phyloP scores from a whole-genome alignment of 2,329 filamentous ascomycete genomes.

The Colletotrichum australisinense region DNA sequence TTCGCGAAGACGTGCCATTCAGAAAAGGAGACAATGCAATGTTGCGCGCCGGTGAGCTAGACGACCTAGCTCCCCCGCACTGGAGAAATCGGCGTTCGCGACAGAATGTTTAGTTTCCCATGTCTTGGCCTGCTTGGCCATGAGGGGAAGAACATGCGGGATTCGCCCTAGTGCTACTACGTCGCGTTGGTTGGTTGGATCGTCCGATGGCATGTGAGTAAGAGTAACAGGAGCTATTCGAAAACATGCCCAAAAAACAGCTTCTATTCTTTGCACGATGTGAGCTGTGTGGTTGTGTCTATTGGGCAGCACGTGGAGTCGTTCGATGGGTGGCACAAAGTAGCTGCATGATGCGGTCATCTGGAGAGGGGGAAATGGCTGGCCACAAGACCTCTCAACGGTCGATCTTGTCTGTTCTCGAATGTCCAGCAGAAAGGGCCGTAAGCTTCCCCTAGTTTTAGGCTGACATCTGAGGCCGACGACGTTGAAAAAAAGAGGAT shows the following conservation, averaged over 20 bases:
- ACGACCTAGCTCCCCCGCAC: constrained; percentile 12
- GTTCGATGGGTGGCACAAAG: constrained; percentile 15
- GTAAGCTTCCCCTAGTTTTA: not conserved
- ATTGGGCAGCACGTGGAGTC: constrained; percentile 22
- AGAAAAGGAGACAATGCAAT: constrained; percentile 3
- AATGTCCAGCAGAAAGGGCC: not conserved
- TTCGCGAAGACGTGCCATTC: constrained; percentile 19
- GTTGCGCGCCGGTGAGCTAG: constrained; percentile 21
- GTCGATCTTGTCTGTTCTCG: constrained; percentile 7
- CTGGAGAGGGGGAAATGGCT: constrained; percentile 16
- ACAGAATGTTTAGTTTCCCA: constrained; percentile 16
- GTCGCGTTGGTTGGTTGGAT: constrained; percentile 15
- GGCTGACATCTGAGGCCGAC: constrained; percentile 11
- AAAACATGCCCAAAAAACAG: constrained; percentile 16
- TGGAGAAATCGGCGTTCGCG: constrained; percentile 1
- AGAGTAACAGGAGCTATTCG: constrained; percentile 2
- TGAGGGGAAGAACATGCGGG: not conserved
- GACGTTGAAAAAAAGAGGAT: not conserved
- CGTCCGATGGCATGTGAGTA: constrained; percentile 16
- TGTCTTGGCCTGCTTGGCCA: constrained; percentile 25
- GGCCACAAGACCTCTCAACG: constrained; percentile 22
- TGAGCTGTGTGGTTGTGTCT: not conserved
- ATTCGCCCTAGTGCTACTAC: constrained; percentile 11
- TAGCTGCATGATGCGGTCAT: constrained; percentile 35
- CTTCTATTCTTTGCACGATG: not conserved